phyloP scores from a whole-genome alignment of 306 rosid genomes.

The Dalbergia cochinchinensis region DNA sequence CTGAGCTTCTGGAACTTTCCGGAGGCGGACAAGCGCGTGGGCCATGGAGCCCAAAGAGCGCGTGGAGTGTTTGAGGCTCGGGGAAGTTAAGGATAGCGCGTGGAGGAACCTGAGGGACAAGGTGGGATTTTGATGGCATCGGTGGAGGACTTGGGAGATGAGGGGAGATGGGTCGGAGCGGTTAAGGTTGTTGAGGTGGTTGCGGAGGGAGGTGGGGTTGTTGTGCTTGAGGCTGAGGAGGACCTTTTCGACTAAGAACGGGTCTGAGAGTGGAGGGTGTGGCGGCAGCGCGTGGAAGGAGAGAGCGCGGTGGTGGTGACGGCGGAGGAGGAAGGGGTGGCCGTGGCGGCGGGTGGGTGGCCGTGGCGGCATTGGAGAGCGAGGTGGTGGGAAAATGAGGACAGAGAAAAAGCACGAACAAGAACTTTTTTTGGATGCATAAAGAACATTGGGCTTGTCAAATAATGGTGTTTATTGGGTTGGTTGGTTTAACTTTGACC shows the following conservation, averaged over 20 bases:
- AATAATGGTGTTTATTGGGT: neutral
- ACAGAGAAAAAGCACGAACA: too few relatives aligned
- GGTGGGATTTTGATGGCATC: constrained; percentile 55
- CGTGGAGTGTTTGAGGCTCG: constrained; percentile 64
- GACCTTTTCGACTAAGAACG: constrained; percentile 64
- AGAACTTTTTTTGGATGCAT: neutral
- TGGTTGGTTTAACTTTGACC: neutral
- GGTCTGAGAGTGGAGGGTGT: constrained; percentile 46
- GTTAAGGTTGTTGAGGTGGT: constrained; percentile 53
- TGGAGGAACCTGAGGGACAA: constrained; percentile 54
- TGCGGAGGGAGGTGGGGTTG: constrained; percentile 47
- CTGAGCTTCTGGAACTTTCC: constrained; percentile 80
- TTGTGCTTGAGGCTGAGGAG: constrained; percentile 65
- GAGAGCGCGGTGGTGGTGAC: neutral
- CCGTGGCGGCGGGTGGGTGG: neutral
- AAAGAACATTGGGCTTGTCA: neutral
- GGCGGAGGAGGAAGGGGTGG: neutral
- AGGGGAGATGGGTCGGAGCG: constrained; percentile 52
- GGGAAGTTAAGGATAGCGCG: constrained; percentile 46
- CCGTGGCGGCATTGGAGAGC: neutral
- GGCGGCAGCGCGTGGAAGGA: neutral
- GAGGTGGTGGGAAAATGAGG: neutral
- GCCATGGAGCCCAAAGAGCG: constrained; percentile 66
- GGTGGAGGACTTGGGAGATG: constrained; percentile 61
- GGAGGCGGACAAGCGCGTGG: constrained; percentile 61